Conservation (phyloP, 2,329 filamentous ascomycete species). For the Cadophora sp. region DNA sequence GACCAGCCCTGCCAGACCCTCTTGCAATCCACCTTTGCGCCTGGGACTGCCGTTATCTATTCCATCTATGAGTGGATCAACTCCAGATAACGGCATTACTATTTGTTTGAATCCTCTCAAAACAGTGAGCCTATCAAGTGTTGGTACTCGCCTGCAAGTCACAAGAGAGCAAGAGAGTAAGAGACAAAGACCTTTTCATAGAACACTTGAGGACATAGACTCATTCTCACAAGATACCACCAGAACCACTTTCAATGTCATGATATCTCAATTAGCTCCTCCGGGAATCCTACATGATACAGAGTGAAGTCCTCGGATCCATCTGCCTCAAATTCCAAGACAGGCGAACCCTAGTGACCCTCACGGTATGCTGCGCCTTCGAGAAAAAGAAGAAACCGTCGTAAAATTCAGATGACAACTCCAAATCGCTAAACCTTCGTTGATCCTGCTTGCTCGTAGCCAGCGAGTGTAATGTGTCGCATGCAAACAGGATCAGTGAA, state of each 20-base stretch:
- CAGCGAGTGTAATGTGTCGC: constrained; percentile 44
- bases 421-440: constrained; percentile 45
- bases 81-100: neutral
- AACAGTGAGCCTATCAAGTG: neutral
- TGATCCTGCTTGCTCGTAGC: constrained; percentile 46
- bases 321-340: constrained; percentile 25
- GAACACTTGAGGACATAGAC: constrained; percentile 5
- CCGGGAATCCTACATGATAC: constrained; percentile 43
- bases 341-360: constrained; percentile 26
- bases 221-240: constrained; percentile 15
- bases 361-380: constrained; percentile 40
- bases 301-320: constrained; percentile 30
- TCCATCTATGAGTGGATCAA: neutral
- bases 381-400: constrained; percentile 35
- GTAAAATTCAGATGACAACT: constrained; percentile 47
- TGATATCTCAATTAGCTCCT: constrained; percentile 42
- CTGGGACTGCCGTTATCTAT: constrained; percentile 1
- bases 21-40: neutral
- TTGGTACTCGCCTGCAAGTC: neutral
- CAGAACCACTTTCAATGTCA: constrained; percentile 28
- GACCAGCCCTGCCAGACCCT: neutral
- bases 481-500: constrained; percentile 46
- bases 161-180: neutral
- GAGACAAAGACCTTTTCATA: neutral
- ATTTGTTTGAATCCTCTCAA: neutral